Percentiles rank a stretch among this genome's conserved stretches.
Conservation (phyloP, 352 stramenopile genomes). For the Phytopythium oedochilum region DNA sequence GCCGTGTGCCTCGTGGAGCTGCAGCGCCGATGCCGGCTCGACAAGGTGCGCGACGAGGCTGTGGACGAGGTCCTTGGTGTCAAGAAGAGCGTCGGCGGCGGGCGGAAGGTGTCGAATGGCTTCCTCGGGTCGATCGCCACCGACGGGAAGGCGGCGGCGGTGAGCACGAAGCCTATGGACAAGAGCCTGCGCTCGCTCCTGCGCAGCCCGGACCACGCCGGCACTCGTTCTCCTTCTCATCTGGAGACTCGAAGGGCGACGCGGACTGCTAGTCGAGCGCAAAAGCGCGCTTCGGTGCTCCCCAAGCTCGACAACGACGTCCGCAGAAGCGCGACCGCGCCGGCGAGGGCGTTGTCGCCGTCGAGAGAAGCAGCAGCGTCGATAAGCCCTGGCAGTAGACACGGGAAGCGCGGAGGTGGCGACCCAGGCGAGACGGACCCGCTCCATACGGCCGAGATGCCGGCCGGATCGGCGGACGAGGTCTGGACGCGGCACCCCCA, state of each 20-base stretch:
- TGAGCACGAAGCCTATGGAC: slow-evolving; percentile 1
- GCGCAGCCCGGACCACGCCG: background rate
- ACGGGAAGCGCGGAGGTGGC: background rate
- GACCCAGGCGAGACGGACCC: background rate
- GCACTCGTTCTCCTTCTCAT: background rate
- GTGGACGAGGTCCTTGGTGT: slow-evolving; percentile 41
- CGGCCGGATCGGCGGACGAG: slow-evolving; percentile 9
- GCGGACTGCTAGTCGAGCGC: background rate
- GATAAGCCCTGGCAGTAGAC: background rate
- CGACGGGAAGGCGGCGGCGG: background rate
- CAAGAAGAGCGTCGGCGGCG: background rate
- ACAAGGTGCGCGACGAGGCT: slow-evolving; percentile 56
- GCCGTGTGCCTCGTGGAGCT: slow-evolving; percentile 67
- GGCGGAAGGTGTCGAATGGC: background rate
- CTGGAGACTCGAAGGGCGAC: background rate
- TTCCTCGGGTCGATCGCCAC: background rate
- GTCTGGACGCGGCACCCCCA: slow-evolving; percentile 37
- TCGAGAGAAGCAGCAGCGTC: background rate
- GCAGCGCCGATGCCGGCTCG: slow-evolving; percentile 55
- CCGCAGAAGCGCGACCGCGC: background rate
- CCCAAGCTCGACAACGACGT: background rate
- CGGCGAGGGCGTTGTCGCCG: background rate
- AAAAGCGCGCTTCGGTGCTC: background rate
- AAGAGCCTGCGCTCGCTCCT: background rate
- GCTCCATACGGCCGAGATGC: background rate